Evolutionary conservation across 495 filamentous ascomycete genomes (phyloP).

Genomic region (Monascus purpureus): DNA sequence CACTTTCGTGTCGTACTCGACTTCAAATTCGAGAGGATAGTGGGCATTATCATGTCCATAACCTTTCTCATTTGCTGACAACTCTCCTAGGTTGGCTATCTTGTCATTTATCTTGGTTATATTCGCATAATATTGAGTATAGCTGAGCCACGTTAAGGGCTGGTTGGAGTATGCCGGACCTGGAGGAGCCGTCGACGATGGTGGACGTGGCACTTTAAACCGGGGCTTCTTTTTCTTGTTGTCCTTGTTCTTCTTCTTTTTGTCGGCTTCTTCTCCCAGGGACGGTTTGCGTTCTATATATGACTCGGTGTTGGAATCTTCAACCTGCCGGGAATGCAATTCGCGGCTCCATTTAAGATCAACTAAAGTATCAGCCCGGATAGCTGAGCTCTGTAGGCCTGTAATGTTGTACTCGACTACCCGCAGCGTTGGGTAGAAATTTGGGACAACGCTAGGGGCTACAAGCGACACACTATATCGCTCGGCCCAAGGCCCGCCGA

Average conservation of each 20-base stretch:
- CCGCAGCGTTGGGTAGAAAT: conserved; percentile 78
- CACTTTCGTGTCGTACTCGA: conserved; percentile 72
- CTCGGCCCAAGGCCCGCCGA: conserved; percentile 71
- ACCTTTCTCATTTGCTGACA: conserved; percentile 9
- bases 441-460: conserved; percentile 77
- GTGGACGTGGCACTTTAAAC: conserved; percentile 54
- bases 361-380: too few relatives aligned
- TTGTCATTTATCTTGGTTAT: conserved; percentile 73
- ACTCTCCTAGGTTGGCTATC: conserved; percentile 9
- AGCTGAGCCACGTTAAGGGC: conserved; percentile 57
- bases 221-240: conserved; percentile 43
- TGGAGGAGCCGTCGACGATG: conserved; percentile 58
- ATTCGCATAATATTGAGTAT: conserved; percentile 88
- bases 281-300: not conserved
- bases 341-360: too few relatives aligned
- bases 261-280: conserved; percentile 17
- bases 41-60: too few relatives aligned
- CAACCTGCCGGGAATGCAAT: too few relatives aligned
- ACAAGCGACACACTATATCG: conserved; percentile 71
- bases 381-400: too few relatives aligned
- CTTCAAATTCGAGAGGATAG: conserved; percentile 55
- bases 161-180: conserved; percentile 90
- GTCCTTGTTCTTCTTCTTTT: conserved; percentile 39
- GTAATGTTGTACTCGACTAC: conserved; percentile 90
- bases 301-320: too few relatives aligned